Base-by-base conservation (phyloP, 1,284 basidiomycete species). In the Trametes hirsuta region DNA sequence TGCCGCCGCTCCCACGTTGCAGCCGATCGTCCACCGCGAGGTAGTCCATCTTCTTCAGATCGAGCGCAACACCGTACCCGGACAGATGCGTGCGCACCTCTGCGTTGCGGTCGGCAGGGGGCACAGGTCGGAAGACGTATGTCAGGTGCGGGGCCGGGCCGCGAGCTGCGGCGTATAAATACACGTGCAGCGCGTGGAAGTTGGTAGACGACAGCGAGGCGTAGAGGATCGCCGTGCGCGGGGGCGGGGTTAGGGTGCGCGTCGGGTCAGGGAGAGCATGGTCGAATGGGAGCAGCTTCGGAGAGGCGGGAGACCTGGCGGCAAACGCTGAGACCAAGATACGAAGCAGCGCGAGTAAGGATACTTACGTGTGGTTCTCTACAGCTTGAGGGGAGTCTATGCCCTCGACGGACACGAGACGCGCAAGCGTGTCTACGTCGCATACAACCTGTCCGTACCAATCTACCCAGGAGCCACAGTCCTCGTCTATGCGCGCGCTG, bases 31-130 rank as follows among this genome's bases (percentile, higher is more conserved):
- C 95, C 3, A 98, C 80, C 2, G 93, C 95, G 14, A 98, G 84
- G 71, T 99, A 99, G 72, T 99, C 97, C 78, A 88, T 98, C 77
- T 97, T 98, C 80, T 99, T 99, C 67, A 99, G 77, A 68, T 97
- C 94, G 56, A 99, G 81, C 30, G 91, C 83, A 6, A 96, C 95
- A 3, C 96, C 96, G 68, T 94, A 99, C 6, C 97, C 96, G 6
- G 91, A 86, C 4, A 98, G 77, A 62, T 84, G 83, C 57, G 74
- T 82, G 12, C 75, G 72, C 8, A 68, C 59, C 0, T 59, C 63
- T 0, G 57, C 9, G 8, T 66, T 47, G 39, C 58, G 61, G 6
- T 73, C 64, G 3, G 62, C 64, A 4, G 82, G 79, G 2, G 88
- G 84, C 12, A 85, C 78, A 62, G 88, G 87, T 12, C 94, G 84